Percentiles rank a stretch among this genome's conserved stretches.
phyloP scores from a whole-genome alignment of 495 filamentous ascomycete genomes.

The Penicillium coprophilum region DNA sequence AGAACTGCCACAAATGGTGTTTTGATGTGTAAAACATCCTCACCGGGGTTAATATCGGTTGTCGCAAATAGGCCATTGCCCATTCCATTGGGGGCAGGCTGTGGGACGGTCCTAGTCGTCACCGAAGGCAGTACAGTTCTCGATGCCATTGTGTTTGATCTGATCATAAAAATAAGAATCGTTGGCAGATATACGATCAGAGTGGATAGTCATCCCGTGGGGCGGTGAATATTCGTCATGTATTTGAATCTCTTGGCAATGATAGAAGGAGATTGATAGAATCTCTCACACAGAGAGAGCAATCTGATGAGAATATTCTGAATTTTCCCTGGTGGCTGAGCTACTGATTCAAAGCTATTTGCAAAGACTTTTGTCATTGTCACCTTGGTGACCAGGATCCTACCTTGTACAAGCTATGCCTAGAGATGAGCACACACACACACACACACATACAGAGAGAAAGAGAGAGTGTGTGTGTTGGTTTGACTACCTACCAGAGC shows the following conservation, averaged over 20 bases:
- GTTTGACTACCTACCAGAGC: no score
- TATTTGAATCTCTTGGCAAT: constrained; percentile 6
- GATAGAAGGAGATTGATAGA: background rate
- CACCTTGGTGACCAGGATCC: background rate
- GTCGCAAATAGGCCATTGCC: constrained; percentile 47
- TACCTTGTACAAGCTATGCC: background rate
- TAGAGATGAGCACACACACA: background rate
- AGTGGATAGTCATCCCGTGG: constrained; percentile 4
- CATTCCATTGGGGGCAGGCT: constrained; percentile 32
- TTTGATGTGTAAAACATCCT: constrained; percentile 40
- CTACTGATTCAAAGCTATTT: background rate
- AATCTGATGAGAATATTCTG: background rate
- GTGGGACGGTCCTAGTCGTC: constrained; percentile 29
- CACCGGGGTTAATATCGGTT: constrained; percentile 33
- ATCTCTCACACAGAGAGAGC: background rate
- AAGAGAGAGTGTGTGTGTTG: no score
- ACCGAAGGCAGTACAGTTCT: constrained; percentile 23
- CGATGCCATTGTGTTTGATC: constrained; percentile 22
- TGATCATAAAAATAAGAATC: background rate
- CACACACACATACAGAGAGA: background rate
- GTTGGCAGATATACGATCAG: background rate
- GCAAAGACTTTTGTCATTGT: background rate
- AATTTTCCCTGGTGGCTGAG: background rate
- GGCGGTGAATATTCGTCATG: constrained; percentile 12
- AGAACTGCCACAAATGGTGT: constrained; percentile 46